Conservation (phyloP, 192 early-diverging fungal genomes). For the Backusella morwellensis region DNA sequence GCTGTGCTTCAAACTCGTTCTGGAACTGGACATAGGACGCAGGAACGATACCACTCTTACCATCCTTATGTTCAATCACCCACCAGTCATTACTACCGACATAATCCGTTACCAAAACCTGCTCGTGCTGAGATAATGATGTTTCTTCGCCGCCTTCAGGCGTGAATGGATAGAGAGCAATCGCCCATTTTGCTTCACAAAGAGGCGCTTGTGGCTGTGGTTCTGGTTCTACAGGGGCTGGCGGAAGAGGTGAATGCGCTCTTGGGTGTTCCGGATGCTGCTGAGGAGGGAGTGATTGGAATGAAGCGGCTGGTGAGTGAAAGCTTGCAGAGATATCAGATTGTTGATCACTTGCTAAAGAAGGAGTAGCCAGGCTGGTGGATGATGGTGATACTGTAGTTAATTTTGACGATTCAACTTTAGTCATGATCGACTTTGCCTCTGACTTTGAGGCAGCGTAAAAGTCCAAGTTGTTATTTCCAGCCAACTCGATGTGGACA, state of each 20-base stretch:
- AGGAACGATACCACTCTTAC: conserved; percentile 77
- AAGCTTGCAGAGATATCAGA: neutral
- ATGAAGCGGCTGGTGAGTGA: neutral
- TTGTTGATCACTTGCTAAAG: neutral
- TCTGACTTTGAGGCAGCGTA: conserved; percentile 60
- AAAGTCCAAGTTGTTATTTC: conserved; percentile 62
- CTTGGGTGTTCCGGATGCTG: neutral
- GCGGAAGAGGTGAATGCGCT: neutral
- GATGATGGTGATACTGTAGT: neutral
- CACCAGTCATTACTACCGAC: conserved; percentile 90
- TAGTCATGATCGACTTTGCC: conserved; percentile 64
- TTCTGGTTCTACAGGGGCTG: neutral
- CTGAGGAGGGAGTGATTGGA: neutral
- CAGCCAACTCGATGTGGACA: conserved; percentile 61
- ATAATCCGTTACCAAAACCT: conserved; percentile 81
- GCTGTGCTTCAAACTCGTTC: conserved; percentile 21
- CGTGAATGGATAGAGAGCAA: conserved; percentile 83
- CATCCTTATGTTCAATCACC: conserved; percentile 63
- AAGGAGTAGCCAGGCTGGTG: neutral
- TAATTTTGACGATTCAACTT: conserved; percentile 47
- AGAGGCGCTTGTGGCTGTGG: neutral
- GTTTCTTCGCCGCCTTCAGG: conserved; percentile 85
- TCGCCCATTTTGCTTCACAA: conserved; percentile 33
- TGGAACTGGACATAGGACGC: conserved; percentile 59
- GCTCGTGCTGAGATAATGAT: conserved; percentile 75